Evolutionary conservation across 305 asterid genomes (phyloP).

Genomic region (Rubia tinctorum): DNA sequence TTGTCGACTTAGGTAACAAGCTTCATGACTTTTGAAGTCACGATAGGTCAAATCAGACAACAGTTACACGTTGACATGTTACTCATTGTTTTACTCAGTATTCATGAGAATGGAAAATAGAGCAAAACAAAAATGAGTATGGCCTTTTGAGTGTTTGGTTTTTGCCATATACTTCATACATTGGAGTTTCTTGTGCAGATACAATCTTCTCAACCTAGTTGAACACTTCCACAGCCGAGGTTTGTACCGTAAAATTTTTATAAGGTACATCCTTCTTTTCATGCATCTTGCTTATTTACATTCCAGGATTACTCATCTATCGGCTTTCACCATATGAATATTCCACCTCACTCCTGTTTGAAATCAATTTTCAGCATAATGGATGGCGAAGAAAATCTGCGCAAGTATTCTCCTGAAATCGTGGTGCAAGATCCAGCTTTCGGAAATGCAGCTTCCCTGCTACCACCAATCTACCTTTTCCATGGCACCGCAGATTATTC

Average conservation of each 20-base stretch:
- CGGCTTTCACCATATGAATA: conserved; percentile 1
- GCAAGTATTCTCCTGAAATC: conserved; percentile 77
- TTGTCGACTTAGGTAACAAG: not conserved
- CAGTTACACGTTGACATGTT: not conserved
- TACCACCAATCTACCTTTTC: conserved; percentile 84
- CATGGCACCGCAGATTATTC: conserved; percentile 97
- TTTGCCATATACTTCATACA: not conserved
- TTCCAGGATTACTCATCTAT: not conserved
- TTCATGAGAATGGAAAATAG: no score
- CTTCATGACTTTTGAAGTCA: not conserved
- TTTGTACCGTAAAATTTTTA: conserved; percentile 65
- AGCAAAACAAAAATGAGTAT: not conserved
- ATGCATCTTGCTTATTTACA: not conserved
- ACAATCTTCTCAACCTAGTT: conserved; percentile 65
- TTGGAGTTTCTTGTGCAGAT: conserved; percentile 42
- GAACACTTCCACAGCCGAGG: conserved; percentile 89
- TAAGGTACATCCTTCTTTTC: conserved; percentile 44
- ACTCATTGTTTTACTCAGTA: not conserved
- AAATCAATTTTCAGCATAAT: conserved; percentile 60
- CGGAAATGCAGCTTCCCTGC: conserved; percentile 56
- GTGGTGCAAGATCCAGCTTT: conserved; percentile 60
- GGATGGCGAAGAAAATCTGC: conserved; percentile 93
- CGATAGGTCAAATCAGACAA: not conserved
- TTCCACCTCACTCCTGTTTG: conserved; percentile 3
- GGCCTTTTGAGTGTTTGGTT: not conserved